Evolutionary conservation across 306 rosid genomes (phyloP), one percentile per base, ranked within the genome.

Genomic region (Prunus salicina): DNA sequence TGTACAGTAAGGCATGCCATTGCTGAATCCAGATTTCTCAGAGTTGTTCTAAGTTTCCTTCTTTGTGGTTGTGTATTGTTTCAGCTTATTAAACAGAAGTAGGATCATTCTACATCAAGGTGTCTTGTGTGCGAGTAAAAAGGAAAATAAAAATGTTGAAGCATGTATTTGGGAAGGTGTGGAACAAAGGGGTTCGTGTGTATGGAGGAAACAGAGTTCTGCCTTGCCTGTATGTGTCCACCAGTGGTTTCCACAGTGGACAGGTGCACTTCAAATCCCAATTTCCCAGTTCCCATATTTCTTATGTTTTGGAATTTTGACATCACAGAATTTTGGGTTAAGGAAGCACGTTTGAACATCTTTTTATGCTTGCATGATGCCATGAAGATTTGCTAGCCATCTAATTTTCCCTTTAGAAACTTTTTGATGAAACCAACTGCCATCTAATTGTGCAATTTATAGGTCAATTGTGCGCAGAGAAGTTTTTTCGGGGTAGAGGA

Each of bases 401-500:
- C 34, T 5, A 12, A 2, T 43, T 45, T 58, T 56, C 9, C 7
- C 30, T 0, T 8, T 2, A 8, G 64, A 64, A 12, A 13, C 32
- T 8, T 19, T 41, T 2, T 6, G 20, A 41, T 72, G 69, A 50
- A 46, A 1, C 24, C 63, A n/a, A 53, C 49, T 77, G 0, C 62
- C 52, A 3, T 63, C 13, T 78, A 19, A 64, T 38, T 70, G 2
- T 75, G 69, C 5, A 78, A 67, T 78, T 43, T 75, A 58, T 77
- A 93, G 98, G 89, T 74, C n/a, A 87, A 80, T 61, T 62, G 60
- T 83, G 86, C 95, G 49, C 92, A 92, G 18, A 91, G 98, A 86
- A 95, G 96, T 87, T 92, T 95, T 74, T 95, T 95, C 0, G 98
- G 98, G 6, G 97, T 91, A 74, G 98, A 93, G 83, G 98, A 93